Base-by-base conservation (phyloP, 129 eudicot genomes). In the Ambrosia trifida region DNA sequence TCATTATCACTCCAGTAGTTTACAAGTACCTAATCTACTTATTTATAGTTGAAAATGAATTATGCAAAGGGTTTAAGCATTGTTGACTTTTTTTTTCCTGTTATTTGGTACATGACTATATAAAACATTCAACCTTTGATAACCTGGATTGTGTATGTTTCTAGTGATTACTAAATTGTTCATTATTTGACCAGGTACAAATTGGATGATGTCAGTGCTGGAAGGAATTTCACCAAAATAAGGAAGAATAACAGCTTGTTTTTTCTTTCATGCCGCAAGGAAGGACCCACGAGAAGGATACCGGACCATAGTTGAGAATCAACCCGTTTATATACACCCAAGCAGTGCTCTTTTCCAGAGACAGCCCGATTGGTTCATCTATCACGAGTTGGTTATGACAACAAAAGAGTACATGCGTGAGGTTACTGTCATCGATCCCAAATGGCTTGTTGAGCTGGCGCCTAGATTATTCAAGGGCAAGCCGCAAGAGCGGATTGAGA, bases 201-300 rank as follows among this genome's bases (percentile, higher is more conserved):
- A 70, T 38, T 91, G 81, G 97, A 88, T 62, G 96, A 87, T 18
- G 87, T 77, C 66, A 87, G 85, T 74, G 87, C 91, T 63, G 97
- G 95, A 11, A 91, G 80, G 75, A 84, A 91, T 72, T 88, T 91
- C 64, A 65, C 90, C 3, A 85, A 88, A 79, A 91, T 88, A 59
- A 69, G 91, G 17, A 86, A 80, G 65, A 17, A 86, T 88, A 40
- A 79, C 89, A 2, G 91, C 94, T 0, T 96, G 96, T 31, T 88
- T 91, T 75, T 91, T 88, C 75, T 86, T 86, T 51, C 98, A 86
- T 45, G 94, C 86, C 0, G 94, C 89, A 14, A 79, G 94, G 57
- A 91, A 88, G 79, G 98, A 88, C 69, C 96, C 96, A 54, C 95
- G 86, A 41, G 98, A 86, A 50, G 95, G 92, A n/a, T 91, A 91